Percentiles rank a stretch among this genome's conserved stretches.
Conservation (phyloP, 805 yeast species). For the Ogataea glucozyma region DNA sequence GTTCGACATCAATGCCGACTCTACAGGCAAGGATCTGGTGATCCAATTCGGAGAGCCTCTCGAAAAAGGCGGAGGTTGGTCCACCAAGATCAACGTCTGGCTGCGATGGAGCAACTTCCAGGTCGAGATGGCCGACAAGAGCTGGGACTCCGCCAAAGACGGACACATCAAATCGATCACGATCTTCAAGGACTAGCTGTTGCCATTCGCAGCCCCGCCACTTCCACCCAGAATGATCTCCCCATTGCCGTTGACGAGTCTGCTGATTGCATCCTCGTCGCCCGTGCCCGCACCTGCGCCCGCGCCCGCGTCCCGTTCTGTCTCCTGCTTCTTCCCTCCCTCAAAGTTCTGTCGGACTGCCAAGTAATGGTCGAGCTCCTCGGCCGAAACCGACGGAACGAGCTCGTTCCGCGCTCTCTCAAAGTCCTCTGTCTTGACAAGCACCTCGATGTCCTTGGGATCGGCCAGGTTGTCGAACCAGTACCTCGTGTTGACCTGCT, state of each 20-base stretch:
- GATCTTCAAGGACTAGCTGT: constrained; percentile 21
- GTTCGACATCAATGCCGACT: constrained; percentile 12
- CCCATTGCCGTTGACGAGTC: constrained; percentile 1
- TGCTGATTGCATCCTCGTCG: background rate
- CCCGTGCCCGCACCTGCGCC: no score
- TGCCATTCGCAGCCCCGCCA: background rate
- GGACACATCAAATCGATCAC: constrained; percentile 34
- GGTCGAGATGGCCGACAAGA: constrained; percentile 36
- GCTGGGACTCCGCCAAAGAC: constrained; percentile 38
- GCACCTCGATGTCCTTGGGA: constrained; percentile 63
- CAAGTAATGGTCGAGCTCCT: constrained; percentile 81
- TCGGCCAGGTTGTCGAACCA: constrained; percentile 88
- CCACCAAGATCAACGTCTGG: constrained; percentile 40
- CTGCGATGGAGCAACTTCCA: constrained; percentile 39
- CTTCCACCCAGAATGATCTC: background rate
- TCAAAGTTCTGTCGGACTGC: constrained; percentile 81
- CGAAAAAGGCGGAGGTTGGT: constrained; percentile 44
- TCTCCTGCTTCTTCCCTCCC: constrained; percentile 48
- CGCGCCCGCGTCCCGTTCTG: background rate
- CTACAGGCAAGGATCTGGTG: constrained; percentile 35
- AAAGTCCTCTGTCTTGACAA: constrained; percentile 73
- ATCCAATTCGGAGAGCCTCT: constrained; percentile 40
- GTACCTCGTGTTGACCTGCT: constrained; percentile 66
- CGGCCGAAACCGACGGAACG: constrained; percentile 83
- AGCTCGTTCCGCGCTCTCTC: constrained; percentile 70